phyloP scores from a whole-genome alignment of 2,329 filamentous ascomycete genomes.

The Diplocarpon rosae region DNA sequence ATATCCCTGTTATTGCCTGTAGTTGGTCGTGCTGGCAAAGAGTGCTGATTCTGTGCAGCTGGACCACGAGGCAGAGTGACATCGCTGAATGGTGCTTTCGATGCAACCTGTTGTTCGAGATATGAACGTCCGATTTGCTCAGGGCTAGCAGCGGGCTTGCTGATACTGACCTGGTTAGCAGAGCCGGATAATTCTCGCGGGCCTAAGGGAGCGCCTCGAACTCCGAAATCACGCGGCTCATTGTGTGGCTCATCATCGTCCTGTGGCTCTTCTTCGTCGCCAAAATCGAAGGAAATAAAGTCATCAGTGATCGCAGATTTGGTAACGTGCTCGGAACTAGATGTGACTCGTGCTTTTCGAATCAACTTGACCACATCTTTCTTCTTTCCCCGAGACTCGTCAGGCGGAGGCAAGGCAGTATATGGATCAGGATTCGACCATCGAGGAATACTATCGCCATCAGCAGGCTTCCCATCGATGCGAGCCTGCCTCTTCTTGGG shows the following conservation, averaged over 20 bases:
- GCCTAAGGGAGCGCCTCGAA: conserved; percentile 21
- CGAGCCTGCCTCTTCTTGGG: conserved; percentile 36
- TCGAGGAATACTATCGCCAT: conserved; percentile 46
- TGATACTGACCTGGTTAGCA: neutral
- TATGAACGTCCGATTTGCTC: neutral
- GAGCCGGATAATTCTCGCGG: conserved; percentile 10
- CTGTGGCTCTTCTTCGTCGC: conserved; percentile 32
- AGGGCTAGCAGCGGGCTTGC: neutral
- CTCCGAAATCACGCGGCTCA: conserved; percentile 8
- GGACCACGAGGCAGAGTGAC: conserved; percentile 2
- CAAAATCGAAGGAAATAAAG: conserved; percentile 78
- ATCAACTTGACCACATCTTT: conserved; percentile 85
- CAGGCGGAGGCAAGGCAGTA: conserved; percentile 70
- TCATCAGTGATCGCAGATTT: conserved; percentile 56
- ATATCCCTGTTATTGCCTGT: neutral
- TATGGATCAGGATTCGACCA: conserved; percentile 98
- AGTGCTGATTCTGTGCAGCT: neutral
- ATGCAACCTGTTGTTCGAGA: neutral
- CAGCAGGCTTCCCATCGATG: conserved; percentile 28
- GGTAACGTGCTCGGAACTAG: conserved; percentile 34
- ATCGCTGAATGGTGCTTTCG: neutral
- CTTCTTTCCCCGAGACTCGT: conserved; percentile 63
- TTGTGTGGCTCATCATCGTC: conserved; percentile 13
- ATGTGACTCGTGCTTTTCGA: conserved; percentile 69
- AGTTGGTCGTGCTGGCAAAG: neutral